Evolutionary conservation across 495 filamentous ascomycete genomes (phyloP).

Genomic region (Aspergillus sclerotioniger): DNA sequence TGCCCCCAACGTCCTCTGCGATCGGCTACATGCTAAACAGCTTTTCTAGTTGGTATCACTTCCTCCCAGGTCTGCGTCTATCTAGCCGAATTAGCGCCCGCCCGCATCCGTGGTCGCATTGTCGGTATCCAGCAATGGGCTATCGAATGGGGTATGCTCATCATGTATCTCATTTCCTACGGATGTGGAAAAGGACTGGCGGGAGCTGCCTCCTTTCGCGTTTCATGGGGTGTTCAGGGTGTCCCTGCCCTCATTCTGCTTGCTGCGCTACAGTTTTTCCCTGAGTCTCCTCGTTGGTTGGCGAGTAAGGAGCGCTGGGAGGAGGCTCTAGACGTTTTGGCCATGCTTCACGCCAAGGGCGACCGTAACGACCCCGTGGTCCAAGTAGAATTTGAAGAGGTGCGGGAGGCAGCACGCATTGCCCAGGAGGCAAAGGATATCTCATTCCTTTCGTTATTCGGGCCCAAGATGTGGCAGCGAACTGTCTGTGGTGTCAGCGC

Average conservation of each 20-base stretch:
- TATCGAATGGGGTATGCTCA: slow-evolving; percentile 68
- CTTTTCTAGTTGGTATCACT: slow-evolving; percentile 60
- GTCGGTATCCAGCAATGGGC: slow-evolving; percentile 78
- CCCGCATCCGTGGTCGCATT: slow-evolving; percentile 64
- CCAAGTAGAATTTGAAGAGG: slow-evolving; percentile 72
- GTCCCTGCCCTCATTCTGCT: slow-evolving; percentile 64
- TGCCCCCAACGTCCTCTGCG: neutral
- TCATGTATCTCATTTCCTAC: slow-evolving; percentile 62
- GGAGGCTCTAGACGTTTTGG: slow-evolving; percentile 65
- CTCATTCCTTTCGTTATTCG: slow-evolving; percentile 54
- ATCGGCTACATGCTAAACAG: neutral
- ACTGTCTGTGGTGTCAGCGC: slow-evolving; percentile 65
- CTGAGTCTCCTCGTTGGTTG: slow-evolving; percentile 70
- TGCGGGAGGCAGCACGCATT: slow-evolving; percentile 55
- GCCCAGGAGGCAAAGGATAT: slow-evolving; percentile 54
- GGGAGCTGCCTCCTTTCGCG: slow-evolving; percentile 60
- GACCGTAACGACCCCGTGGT: slow-evolving; percentile 65
- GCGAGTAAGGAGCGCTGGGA: slow-evolving; percentile 65
- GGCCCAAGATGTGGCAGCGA: slow-evolving; percentile 68
- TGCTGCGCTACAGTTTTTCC: slow-evolving; percentile 65
- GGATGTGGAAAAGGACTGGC: slow-evolving; percentile 57
- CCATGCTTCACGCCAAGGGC: slow-evolving; percentile 65
- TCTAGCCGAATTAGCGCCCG: slow-evolving; percentile 68
- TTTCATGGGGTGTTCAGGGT: slow-evolving; percentile 72
- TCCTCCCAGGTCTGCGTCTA: slow-evolving; percentile 83